Evolutionary conservation across 2,329 filamentous ascomycete species (phyloP).

Genomic region (Cladosporium velox): DNA sequence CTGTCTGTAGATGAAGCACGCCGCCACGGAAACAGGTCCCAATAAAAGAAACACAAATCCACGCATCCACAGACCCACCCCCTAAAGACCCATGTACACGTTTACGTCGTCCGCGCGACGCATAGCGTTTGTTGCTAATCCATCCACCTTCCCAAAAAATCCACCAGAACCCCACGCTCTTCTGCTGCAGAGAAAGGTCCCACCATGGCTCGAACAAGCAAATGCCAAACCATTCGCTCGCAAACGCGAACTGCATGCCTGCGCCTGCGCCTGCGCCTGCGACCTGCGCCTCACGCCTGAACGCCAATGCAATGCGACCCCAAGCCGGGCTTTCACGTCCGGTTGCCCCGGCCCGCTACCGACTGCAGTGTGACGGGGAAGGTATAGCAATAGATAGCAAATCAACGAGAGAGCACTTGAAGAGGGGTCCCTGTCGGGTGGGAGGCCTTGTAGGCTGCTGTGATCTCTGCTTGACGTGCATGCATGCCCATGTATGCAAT

Average conservation of each 20-base stretch:
- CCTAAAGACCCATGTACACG: not conserved
- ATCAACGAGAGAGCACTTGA: not conserved
- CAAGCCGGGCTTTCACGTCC: not conserved
- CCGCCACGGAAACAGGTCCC: not conserved
- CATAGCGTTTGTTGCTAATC: not conserved
- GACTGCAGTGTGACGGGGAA: not conserved
- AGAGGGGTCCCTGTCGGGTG: not conserved
- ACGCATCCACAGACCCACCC: no score
- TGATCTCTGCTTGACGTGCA: not conserved
- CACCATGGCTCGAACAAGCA: slow-evolving; percentile 26
- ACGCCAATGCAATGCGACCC: not conserved
- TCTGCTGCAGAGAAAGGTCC: slow-evolving; percentile 21
- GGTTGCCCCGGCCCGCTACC: slow-evolving; percentile 10
- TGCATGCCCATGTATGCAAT: not conserved
- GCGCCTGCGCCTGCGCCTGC: not conserved
- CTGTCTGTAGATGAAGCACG: not conserved
- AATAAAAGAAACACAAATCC: not conserved
- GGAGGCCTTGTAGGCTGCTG: not conserved
- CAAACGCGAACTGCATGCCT: not conserved
- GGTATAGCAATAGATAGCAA: not conserved
- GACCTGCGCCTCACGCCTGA: not conserved
- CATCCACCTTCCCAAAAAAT: not conserved
- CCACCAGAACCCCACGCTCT: not conserved
- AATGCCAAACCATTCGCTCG: slow-evolving; percentile 8
- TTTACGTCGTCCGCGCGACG: not conserved